Evolutionary conservation across 345 rosid species (phyloP).

Genomic region (Barbarea vulgaris): DNA sequence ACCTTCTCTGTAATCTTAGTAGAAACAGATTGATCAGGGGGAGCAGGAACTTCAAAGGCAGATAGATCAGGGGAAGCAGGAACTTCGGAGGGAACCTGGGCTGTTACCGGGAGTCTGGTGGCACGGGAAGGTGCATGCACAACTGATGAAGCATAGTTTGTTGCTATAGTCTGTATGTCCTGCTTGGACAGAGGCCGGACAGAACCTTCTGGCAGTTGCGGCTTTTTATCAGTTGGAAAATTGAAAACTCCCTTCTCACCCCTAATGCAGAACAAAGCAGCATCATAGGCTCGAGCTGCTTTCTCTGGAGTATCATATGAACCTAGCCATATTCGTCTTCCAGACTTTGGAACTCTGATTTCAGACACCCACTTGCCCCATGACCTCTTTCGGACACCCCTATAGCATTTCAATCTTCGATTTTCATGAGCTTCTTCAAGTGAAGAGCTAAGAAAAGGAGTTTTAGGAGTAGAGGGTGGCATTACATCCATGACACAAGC

Average conservation of each 20-base stretch:
- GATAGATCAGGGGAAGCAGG: conserved; percentile 33
- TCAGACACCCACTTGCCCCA: conserved; percentile 56
- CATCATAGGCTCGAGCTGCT: conserved; percentile 59
- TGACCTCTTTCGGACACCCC: conserved; percentile 48
- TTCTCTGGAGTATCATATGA: conserved; percentile 51
- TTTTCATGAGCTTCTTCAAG: conserved; percentile 30
- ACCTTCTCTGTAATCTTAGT: conserved; percentile 29
- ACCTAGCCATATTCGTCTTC: conserved; percentile 54
- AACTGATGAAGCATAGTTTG: conserved; percentile 37
- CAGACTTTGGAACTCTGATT: conserved; percentile 50
- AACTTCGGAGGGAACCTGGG: conserved; percentile 29
- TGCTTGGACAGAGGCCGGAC: conserved; percentile 39
- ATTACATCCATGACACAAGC: conserved; percentile 25
- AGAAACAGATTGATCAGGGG: conserved; percentile 27
- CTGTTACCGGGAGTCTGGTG: conserved; percentile 27
- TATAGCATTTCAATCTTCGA: conserved; percentile 36
- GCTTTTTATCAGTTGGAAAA: conserved; percentile 46
- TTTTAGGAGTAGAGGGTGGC: conserved; percentile 33
- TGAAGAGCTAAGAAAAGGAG: conserved; percentile 34
- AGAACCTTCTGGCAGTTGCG: conserved; percentile 44
- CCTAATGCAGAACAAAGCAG: conserved; percentile 48
- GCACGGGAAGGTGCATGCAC: conserved; percentile 30
- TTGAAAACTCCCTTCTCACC: conserved; percentile 47
- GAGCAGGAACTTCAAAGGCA: conserved; percentile 17
- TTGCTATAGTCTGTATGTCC: conserved; percentile 42